Percentiles rank a stretch among this genome's conserved stretches.
Evolutionary conservation across 78 protist species (phyloP).

Genomic region (Dictyostelium brefeldianum): DNA sequence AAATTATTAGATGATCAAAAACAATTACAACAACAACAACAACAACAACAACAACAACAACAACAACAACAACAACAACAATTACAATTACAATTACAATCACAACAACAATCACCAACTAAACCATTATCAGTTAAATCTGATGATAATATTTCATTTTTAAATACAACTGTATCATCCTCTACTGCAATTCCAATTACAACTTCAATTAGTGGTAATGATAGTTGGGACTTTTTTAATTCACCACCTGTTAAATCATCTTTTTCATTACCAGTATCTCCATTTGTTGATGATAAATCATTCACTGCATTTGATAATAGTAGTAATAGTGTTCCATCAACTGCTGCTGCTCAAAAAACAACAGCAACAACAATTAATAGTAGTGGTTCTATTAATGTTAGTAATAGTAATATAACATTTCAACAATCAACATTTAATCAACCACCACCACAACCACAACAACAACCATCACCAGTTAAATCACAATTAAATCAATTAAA

Average conservation of each 20-base stretch:
- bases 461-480: background rate
- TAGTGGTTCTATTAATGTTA: background rate
- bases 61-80: background rate
- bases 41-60: constrained; percentile 10
- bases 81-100: too few species aligned
- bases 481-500: background rate
- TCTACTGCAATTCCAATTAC: background rate
- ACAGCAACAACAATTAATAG: background rate
- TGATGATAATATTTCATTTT: constrained; percentile 12
- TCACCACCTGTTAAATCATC: constrained; percentile 8
- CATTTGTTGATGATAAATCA: constrained; percentile 15
- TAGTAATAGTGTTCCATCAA: background rate
- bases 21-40: background rate
- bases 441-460: background rate
- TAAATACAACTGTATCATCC: background rate
- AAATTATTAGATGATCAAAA: constrained; percentile 45
- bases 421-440: background rate
- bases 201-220: constrained; percentile 23
- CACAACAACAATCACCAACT: background rate
- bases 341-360: background rate
- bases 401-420: constrained; percentile 12
- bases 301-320: background rate
- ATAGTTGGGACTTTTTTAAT: constrained; percentile 24
- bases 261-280: constrained; percentile 41
- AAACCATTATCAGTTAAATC: constrained; percentile 5